Base-by-base conservation (phyloP, 441 rosid genomes). In the Hypseocharis bilobata region DNA sequence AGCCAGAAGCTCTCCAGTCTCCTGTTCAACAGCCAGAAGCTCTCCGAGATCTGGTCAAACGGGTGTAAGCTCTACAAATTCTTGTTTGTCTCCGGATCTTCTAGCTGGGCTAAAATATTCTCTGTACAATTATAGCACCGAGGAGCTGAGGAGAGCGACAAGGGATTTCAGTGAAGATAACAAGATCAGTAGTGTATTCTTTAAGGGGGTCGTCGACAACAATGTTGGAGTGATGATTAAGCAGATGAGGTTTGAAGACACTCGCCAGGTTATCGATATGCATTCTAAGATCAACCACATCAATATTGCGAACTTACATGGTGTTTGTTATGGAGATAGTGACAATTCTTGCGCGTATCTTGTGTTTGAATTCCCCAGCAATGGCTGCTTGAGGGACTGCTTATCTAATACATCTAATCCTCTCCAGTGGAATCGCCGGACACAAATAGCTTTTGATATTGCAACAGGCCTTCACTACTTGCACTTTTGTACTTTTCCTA, bases 41-140 rank as follows among this genome's bases (percentile, higher is more conserved):
- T 74, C 81, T 66, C 78, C 84, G 0, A 68, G 65, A 54, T 82
- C 79, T 3, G 72, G 67, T 32, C 75, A 27, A 51, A 71, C 75
- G 0, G 66, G 70, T 29, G 67, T 69, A 70, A 80, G 86, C 79
- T 77, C 82, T 6, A 17, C 77, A 36, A 70, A 63, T 68, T 79
- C 86, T 7, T 80, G 82, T 71, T 69, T 84, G 32, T 84, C 92
- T 27, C 87, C 83, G 3, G 84, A 86, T 74, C 78, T 86, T 69
- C 84, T 84, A 0, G 72, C 51, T 0, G 85, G 85, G 34, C 72
- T 86, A 30, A 84, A 81, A 65, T 81, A 76, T 29, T 80, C 83
- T 7, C 54, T 83, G 76, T 58, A 49, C 64, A 75, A 65, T 56
- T 79, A 78, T 67, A 63, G 65, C 63, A 29, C 75, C 0, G 83